phyloP scores from a whole-genome alignment of 257 asterid genomes.

The Thymus quinquecostatus region DNA sequence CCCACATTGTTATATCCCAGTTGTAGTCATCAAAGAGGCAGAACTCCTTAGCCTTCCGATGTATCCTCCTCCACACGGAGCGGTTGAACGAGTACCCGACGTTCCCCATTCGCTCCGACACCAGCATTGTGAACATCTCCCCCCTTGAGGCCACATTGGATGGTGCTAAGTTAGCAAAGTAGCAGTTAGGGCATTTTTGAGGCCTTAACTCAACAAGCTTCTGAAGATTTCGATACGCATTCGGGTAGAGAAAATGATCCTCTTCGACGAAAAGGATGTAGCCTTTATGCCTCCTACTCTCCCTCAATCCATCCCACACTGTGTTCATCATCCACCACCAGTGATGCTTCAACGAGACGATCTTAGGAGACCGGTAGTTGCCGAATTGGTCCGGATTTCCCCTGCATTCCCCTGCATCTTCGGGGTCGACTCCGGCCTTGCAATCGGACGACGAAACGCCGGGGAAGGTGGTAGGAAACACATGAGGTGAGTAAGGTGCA shows the following conservation, averaged over 20 bases:
- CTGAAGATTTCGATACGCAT: conserved; percentile 85
- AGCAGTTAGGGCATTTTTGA: conserved; percentile 75
- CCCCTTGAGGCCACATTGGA: conserved; percentile 76
- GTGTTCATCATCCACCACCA: conserved; percentile 99
- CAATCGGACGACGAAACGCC: conserved; percentile 69
- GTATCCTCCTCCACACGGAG: conserved; percentile 84
- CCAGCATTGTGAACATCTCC: conserved; percentile 61
- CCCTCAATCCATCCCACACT: conserved; percentile 89
- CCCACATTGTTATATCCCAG: conserved; percentile 99
- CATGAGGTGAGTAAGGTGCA: conserved; percentile 87
- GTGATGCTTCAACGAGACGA: conserved; percentile 92
- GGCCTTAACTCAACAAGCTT: conserved; percentile 62
- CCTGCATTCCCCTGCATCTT: conserved; percentile 44
- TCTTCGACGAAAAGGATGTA: conserved; percentile 91
- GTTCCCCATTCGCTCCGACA: conserved; percentile 92
- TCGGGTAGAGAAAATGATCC: conserved; percentile 90
- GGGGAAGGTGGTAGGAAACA: conserved; percentile 61
- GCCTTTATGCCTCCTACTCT: conserved; percentile 64
- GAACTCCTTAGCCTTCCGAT: conserved; percentile 65
- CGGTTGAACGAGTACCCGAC: conserved; percentile 89
- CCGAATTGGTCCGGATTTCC: conserved; percentile 93
- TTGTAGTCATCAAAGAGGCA: conserved; percentile 89
- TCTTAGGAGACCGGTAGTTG: conserved; percentile 75
- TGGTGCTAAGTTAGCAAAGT: conserved; percentile 90
- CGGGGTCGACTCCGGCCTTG: conserved; percentile 59